These are phyloP conservation scores for Prunus persica DNA, from an alignment of 306 rosid genomes.

Conservation along the genomic window DNA sequence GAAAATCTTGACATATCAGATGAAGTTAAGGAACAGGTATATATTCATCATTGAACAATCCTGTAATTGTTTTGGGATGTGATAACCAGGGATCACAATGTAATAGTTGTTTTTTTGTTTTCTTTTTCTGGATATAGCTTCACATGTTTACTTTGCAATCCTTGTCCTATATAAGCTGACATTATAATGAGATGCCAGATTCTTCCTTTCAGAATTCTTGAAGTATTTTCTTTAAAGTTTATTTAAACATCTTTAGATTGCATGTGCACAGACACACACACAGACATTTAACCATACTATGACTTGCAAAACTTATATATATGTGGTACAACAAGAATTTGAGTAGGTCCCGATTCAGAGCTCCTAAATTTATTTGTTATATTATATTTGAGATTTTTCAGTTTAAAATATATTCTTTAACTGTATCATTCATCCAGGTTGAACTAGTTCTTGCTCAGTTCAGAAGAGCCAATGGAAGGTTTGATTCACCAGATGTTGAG, in stretches of 20 bases:
- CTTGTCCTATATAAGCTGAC: background rate
- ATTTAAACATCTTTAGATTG: background rate
- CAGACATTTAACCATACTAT: background rate
- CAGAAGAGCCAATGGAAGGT: constrained; percentile 87
- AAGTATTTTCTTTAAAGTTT: background rate
- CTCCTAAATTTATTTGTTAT: background rate
- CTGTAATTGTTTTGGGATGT: constrained; percentile 7
- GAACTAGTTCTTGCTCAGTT: constrained; percentile 95
- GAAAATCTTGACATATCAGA: constrained; percentile 88
- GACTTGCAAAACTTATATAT: background rate
- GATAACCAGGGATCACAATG: background rate
- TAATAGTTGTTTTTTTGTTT: background rate
- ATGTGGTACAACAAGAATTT: background rate
- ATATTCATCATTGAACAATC: constrained; percentile 4
- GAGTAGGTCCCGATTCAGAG: background rate
- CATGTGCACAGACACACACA: background rate
- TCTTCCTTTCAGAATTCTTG: background rate
- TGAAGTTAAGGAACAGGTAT: constrained; percentile 98
- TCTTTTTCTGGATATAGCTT: background rate
- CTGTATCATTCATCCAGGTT: constrained; percentile 50
- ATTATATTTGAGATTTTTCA: background rate
- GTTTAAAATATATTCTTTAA: constrained; percentile 9
- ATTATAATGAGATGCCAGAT: background rate
- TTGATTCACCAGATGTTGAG: constrained; percentile 65
- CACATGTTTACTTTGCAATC: background rate